Conservation (phyloP, 495 filamentous ascomycete species). For the Tuber calosporum region DNA sequence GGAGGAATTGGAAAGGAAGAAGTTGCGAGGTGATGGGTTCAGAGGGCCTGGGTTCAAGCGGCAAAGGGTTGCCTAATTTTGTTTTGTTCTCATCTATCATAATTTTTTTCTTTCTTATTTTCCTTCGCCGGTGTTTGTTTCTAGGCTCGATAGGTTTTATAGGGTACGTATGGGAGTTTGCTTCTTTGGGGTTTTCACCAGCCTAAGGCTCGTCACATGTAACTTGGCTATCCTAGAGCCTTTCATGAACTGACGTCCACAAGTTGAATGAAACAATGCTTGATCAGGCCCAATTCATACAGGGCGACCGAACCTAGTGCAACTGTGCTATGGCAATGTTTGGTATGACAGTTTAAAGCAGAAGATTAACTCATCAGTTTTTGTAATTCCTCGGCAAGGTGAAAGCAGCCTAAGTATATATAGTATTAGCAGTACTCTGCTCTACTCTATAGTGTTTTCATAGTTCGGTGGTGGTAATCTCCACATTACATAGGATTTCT, state of each 20-base stretch:
- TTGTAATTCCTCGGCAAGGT: background rate
- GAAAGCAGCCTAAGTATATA: background rate
- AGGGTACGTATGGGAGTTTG: background rate
- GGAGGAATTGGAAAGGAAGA: conserved; percentile 70
- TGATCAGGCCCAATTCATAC: background rate
- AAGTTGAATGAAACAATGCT: background rate
- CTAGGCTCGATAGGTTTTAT: background rate
- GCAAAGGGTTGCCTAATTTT: conserved; percentile 24
- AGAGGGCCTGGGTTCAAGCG: conserved; percentile 24
- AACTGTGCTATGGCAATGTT: background rate
- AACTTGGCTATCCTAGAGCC: background rate
- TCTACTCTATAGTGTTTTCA: background rate
- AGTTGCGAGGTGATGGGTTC: conserved; percentile 45
- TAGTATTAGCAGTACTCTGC: background rate
- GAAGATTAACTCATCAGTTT: background rate
- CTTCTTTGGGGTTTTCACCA: background rate
- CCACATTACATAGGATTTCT: too few species aligned
- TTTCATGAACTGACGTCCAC: background rate
- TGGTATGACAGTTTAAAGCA: background rate
- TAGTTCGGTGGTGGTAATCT: background rate
- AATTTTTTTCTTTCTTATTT: background rate
- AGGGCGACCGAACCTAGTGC: background rate
- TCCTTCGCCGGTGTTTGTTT: background rate
- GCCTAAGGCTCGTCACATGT: background rate
- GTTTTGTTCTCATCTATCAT: conserved; percentile 2